Conservation (phyloP, 2,329 filamentous ascomycete genomes). For the Neonectria coccinea region DNA sequence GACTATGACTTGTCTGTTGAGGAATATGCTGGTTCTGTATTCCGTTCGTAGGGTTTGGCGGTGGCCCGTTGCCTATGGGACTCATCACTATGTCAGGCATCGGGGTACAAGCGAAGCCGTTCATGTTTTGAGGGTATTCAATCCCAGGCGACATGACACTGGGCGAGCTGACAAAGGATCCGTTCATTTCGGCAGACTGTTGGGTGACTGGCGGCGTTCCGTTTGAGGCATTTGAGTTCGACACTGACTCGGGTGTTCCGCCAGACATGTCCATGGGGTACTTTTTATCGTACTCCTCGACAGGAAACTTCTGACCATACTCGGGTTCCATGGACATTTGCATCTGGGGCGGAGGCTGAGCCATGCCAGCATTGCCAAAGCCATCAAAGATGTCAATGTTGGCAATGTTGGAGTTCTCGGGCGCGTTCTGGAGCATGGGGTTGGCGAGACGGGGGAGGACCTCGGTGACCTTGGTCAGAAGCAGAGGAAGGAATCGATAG, state of each 20-base stretch:
- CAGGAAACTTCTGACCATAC: slow-evolving; percentile 59
- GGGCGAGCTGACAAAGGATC: slow-evolving; percentile 66
- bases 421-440: slow-evolving; percentile 69
- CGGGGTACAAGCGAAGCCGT: slow-evolving; percentile 57
- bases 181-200: slow-evolving; percentile 54
- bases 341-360: slow-evolving; percentile 59
- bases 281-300: slow-evolving; percentile 58
- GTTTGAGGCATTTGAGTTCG: slow-evolving; percentile 48
- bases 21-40: slow-evolving; percentile 46
- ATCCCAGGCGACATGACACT: slow-evolving; percentile 64
- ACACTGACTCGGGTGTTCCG: slow-evolving; percentile 50
- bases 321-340: slow-evolving; percentile 61
- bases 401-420: slow-evolving; percentile 65
- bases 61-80: slow-evolving; percentile 53
- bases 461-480: slow-evolving; percentile 81
- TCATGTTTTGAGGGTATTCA: slow-evolving; percentile 61
- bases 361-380: slow-evolving; percentile 73
- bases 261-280: slow-evolving; percentile 52
- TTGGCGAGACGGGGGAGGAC: slow-evolving; percentile 72
- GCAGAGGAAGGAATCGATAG: slow-evolving; percentile 79
- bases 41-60: slow-evolving; percentile 37
- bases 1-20: slow-evolving; percentile 48
- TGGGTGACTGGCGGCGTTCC: slow-evolving; percentile 46
- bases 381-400: slow-evolving; percentile 74
- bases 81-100: slow-evolving; percentile 68